These are phyloP conservation scores for Abrus pulchellus DNA, from an alignment of 306 rosid genomes.

Conservation along the genomic window DNA sequence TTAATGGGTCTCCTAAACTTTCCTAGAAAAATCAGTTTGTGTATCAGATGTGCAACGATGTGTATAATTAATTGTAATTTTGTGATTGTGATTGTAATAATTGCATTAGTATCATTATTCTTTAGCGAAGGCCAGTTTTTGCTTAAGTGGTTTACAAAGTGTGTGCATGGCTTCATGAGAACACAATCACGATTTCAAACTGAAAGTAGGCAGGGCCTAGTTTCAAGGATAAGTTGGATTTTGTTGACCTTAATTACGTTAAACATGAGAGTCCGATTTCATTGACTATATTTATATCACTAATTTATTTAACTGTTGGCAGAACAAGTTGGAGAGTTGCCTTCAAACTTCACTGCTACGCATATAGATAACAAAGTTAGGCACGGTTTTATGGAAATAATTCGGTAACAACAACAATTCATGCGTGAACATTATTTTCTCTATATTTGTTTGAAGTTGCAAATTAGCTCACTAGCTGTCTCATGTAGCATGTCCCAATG, in stretches of 20 bases:
- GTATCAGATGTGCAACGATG: background rate
- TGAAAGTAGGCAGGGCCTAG: slow-evolving; percentile 45
- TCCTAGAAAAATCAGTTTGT: slow-evolving; percentile 6
- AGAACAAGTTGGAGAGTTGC: slow-evolving; percentile 19
- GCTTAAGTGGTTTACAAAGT: slow-evolving; percentile 38
- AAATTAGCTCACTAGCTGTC: slow-evolving; percentile 3
- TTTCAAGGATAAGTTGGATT: slow-evolving; percentile 49
- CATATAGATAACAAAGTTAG: background rate
- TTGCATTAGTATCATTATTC: background rate
- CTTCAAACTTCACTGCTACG: slow-evolving; percentile 19
- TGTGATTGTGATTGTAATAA: background rate
- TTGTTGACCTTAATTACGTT: slow-evolving; percentile 43
- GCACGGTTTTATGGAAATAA: background rate
- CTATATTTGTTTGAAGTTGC: background rate
- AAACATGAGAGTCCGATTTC: slow-evolving; percentile 1
- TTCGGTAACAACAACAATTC: background rate
- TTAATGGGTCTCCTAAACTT: background rate
- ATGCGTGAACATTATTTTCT: too few relatives aligned
- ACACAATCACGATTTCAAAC: slow-evolving; percentile 35
- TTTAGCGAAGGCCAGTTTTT: background rate
- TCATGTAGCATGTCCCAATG: slow-evolving; percentile 2
- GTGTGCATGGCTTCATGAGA: slow-evolving; percentile 35
- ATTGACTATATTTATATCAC: slow-evolving; percentile 15
- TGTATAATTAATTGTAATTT: background rate
- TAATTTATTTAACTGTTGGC: slow-evolving; percentile 2